Evolutionary conservation across 2,329 filamentous ascomycete species (phyloP).

Genomic region (Dryadomyces sulphureus): DNA sequence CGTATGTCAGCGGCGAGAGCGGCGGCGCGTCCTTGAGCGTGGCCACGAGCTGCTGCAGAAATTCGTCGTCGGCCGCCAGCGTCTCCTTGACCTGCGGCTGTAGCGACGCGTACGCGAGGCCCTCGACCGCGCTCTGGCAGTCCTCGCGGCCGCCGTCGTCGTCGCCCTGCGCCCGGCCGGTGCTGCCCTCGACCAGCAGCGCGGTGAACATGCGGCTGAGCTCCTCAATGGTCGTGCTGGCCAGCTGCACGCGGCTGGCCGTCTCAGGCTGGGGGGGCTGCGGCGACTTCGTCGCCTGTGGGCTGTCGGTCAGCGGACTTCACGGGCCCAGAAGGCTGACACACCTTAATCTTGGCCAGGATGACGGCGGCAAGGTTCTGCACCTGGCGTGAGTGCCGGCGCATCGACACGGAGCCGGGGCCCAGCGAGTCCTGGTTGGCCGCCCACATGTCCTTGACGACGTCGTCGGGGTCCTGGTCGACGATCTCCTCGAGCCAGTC

Average conservation of each 20-base stretch:
- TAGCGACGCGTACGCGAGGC: conserved; percentile 80
- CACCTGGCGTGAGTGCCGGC: conserved; percentile 45
- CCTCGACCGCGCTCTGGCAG: conserved; percentile 67
- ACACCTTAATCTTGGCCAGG: conserved; percentile 60
- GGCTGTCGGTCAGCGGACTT: conserved; percentile 26
- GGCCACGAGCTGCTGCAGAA: conserved; percentile 57
- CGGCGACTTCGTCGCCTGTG: conserved; percentile 37
- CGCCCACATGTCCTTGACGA: conserved; percentile 31
- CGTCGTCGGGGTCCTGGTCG: conserved; percentile 50
- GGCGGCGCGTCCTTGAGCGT: conserved; percentile 42
- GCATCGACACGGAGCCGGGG: conserved; percentile 43
- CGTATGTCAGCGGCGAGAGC: conserved; percentile 64
- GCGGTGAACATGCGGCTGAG: conserved; percentile 48
- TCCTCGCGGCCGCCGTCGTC: conserved; percentile 27
- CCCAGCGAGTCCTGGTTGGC: conserved; percentile 39
- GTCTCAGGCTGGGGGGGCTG: conserved; percentile 22
- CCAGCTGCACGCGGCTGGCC: conserved; percentile 25
- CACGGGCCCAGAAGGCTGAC: conserved; percentile 9
- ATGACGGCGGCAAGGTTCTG: conserved; percentile 58
- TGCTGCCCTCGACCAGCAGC: conserved; percentile 36
- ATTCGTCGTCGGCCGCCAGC: conserved; percentile 50
- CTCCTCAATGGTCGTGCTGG: conserved; percentile 49
- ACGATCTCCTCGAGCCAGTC: conserved; percentile 81
- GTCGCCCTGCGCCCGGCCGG: neutral
- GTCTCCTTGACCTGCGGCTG: conserved; percentile 75